phyloP scores from a whole-genome alignment of 805 yeast species.

The Yarrowia osloensis region DNA sequence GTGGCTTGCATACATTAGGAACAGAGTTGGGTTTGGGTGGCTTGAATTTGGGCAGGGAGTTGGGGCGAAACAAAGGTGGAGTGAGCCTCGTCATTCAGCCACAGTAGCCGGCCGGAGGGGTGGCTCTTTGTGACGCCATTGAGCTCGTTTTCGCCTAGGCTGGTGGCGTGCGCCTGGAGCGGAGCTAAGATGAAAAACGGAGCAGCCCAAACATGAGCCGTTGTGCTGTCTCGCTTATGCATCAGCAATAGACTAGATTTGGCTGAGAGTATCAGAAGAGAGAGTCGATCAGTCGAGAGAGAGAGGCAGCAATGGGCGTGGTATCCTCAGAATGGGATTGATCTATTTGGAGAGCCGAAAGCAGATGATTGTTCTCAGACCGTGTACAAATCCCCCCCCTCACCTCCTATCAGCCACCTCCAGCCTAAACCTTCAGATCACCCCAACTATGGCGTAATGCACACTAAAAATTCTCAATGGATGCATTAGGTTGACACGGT shows the following conservation, averaged over 20 bases:
- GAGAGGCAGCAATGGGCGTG: too few relatives aligned
- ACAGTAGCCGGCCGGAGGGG: not conserved
- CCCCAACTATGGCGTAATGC: constrained; percentile 28
- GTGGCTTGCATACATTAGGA: constrained; percentile 17
- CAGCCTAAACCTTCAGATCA: not conserved
- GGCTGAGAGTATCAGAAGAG: too few relatives aligned
- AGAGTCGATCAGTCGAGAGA: not conserved
- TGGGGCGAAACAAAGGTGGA: not conserved
- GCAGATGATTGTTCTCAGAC: too few relatives aligned
- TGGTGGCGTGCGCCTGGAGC: not conserved
- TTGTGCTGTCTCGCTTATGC: constrained; percentile 22
- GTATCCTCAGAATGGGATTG: too few relatives aligned
- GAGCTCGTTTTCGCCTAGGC: not conserved
- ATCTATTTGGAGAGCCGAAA: too few relatives aligned
- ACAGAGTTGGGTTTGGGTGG: not conserved
- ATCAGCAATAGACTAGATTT: not conserved
- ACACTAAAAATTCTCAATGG: constrained; percentile 28
- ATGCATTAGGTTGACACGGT: constrained; percentile 25
- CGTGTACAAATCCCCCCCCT: too few relatives aligned
- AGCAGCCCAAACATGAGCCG: not conserved
- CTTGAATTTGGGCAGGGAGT: not conserved
- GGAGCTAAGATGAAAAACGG: not conserved
- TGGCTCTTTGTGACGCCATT: not conserved
- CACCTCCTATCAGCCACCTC: constrained; percentile 18
- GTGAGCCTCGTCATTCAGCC: not conserved